Conservation (phyloP, 768 basidiomycete genomes). For the Boletus rubropictus region DNA sequence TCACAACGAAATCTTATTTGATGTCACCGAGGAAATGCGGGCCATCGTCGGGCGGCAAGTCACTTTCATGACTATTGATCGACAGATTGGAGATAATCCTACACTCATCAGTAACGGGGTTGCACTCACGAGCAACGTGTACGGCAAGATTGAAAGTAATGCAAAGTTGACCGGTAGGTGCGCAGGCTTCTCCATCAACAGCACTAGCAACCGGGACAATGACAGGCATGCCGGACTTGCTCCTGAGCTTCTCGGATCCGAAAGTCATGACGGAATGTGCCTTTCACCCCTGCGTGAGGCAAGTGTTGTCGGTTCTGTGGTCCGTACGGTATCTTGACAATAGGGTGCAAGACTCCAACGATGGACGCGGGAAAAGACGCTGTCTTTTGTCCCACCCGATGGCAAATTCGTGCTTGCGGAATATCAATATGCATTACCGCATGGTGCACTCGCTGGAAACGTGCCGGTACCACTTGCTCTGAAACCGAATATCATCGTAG, state of each 20-base stretch:
- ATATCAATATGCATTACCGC: constrained; percentile 61
- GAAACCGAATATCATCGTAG: constrained; percentile 36
- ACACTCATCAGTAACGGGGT: constrained; percentile 52
- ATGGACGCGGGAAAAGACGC: constrained; percentile 66
- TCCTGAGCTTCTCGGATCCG: constrained; percentile 70
- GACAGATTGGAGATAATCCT: background rate
- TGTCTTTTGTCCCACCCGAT: constrained; percentile 94
- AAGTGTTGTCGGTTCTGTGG: constrained; percentile 18
- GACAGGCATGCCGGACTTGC: constrained; percentile 83
- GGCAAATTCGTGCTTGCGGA: constrained; percentile 81
- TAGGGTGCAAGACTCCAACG: constrained; percentile 54
- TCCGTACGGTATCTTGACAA: constrained; percentile 4
- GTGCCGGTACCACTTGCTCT: constrained; percentile 49
- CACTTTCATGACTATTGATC: background rate
- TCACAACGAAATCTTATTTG: constrained; percentile 91
- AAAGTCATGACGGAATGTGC: constrained; percentile 70
- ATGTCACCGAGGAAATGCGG: constrained; percentile 76
- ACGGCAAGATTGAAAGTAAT: constrained; percentile 75
- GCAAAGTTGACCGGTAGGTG: constrained; percentile 64
- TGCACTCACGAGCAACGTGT: constrained; percentile 59
- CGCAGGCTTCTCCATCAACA: background rate
- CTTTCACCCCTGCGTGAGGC: constrained; percentile 94
- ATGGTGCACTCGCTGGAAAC: constrained; percentile 34
- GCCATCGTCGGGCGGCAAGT: constrained; percentile 35
- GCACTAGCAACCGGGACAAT: background rate